These are phyloP conservation scores for Gracilariopsis chorda DNA, from an alignment of 23 red algal species.

Conservation along the genomic window DNA sequence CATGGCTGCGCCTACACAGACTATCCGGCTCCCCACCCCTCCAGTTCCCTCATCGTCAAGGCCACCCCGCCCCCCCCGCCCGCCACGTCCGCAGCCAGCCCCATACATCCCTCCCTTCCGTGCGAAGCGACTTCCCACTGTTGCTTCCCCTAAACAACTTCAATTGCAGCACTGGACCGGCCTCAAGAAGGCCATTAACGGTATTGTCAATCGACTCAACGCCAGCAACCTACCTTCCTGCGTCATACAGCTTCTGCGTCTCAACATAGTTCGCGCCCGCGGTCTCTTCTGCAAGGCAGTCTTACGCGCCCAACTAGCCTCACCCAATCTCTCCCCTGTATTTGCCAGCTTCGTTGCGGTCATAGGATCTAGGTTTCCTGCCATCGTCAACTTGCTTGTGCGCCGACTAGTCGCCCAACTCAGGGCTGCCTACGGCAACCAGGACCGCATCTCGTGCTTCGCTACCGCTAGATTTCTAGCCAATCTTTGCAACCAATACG, in stretches of 20 bases:
- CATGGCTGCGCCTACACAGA: constrained; percentile 1
- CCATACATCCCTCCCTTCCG: constrained; percentile 57
- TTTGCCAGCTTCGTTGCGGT: constrained; percentile 75
- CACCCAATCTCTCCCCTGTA: constrained; percentile 74
- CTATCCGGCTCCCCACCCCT: background rate
- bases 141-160: background rate
- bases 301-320: constrained; percentile 71
- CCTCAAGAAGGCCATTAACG: constrained; percentile 71
- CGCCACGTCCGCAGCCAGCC: background rate
- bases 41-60: constrained; percentile 1
- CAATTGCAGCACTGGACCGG: constrained; percentile 73
- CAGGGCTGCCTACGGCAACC: constrained; percentile 17
- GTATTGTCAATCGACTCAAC: constrained; percentile 69
- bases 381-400: constrained; percentile 61
- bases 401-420: constrained; percentile 65
- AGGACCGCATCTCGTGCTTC: constrained; percentile 67
- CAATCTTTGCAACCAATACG: constrained; percentile 69
- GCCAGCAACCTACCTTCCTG: constrained; percentile 43
- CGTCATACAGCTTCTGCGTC: constrained; percentile 56
- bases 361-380: constrained; percentile 66
- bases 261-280: constrained; percentile 73
- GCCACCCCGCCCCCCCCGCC: constrained; percentile 42
- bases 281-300: constrained; percentile 71
- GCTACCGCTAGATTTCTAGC: constrained; percentile 73
- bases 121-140: background rate